Percentiles rank a stretch among this genome's conserved stretches.
phyloP scores from a whole-genome alignment of 176 grass and related monocot species.

The Otatea glauca region DNA sequence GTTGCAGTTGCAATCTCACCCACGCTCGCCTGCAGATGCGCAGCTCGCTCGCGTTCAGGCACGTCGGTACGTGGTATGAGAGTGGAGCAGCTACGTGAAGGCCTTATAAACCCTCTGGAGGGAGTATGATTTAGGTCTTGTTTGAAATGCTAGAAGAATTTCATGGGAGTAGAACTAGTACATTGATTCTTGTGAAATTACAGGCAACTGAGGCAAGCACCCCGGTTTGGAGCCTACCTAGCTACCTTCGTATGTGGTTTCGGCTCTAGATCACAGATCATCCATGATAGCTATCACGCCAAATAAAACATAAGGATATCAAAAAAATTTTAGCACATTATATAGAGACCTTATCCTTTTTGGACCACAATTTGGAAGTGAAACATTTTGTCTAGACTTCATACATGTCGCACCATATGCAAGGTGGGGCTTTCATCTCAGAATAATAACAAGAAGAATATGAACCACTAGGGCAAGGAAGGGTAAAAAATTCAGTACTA shows the following conservation, averaged over 20 bases:
- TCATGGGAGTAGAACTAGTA: background rate
- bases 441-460: background rate
- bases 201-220: background rate
- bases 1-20: background rate
- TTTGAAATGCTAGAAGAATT: background rate
- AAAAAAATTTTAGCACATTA: background rate
- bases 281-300: background rate
- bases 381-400: constrained; percentile 30
- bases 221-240: background rate
- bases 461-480: constrained; percentile 7
- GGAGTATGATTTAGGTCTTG: background rate
- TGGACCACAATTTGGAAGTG: constrained; percentile 39
- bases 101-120: too few relatives aligned
- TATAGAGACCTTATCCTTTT: constrained; percentile 7
- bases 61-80: background rate
- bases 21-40: background rate
- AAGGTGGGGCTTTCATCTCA: background rate
- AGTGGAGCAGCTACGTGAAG: background rate
- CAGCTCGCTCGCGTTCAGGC: background rate
- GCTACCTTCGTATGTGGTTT: background rate
- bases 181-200: background rate
- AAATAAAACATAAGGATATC: background rate
- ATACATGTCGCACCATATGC: background rate
- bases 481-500: background rate
- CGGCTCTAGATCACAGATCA: background rate